These are phyloP conservation scores for Laguncularia racemosa DNA, from an alignment of 345 rosid species.

Conservation along the genomic window DNA sequence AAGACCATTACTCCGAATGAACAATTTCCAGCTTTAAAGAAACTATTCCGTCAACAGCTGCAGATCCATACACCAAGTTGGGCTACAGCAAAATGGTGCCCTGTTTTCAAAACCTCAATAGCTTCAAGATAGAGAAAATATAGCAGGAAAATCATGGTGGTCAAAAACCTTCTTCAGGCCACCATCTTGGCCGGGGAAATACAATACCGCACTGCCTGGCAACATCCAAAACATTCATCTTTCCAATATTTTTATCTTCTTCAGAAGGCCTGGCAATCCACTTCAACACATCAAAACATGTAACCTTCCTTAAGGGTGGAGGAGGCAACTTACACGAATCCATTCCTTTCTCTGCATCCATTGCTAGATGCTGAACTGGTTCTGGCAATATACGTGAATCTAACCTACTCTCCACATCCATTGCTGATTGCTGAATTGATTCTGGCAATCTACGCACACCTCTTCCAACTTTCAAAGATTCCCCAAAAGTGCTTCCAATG, in stretches of 20 bases:
- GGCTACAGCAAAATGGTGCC: too few relatives aligned
- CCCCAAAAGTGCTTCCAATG: neutral
- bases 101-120: too few relatives aligned
- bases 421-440: constrained; percentile 3
- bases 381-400: constrained; percentile 20
- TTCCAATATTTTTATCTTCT: too few relatives aligned
- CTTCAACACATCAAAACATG: constrained; percentile 20
- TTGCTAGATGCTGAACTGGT: constrained; percentile 3
- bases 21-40: too few relatives aligned
- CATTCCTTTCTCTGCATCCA: neutral
- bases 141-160: neutral
- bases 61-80: too few relatives aligned
- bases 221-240: neutral
- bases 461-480: neutral
- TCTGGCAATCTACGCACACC: constrained; percentile 21
- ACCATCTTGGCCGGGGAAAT: constrained; percentile 3
- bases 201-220: neutral
- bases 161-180: neutral
- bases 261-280: constrained; percentile 1
- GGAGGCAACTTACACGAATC: neutral
- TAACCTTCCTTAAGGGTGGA: constrained; percentile 1
- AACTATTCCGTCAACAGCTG: too few relatives aligned
- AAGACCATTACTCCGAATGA: too few relatives aligned
- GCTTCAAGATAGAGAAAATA: too few relatives aligned
- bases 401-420: neutral